Evolutionary conservation across 371 early-diverging fungal species (phyloP).

Genomic region (Apophysomyces variabilis): DNA sequence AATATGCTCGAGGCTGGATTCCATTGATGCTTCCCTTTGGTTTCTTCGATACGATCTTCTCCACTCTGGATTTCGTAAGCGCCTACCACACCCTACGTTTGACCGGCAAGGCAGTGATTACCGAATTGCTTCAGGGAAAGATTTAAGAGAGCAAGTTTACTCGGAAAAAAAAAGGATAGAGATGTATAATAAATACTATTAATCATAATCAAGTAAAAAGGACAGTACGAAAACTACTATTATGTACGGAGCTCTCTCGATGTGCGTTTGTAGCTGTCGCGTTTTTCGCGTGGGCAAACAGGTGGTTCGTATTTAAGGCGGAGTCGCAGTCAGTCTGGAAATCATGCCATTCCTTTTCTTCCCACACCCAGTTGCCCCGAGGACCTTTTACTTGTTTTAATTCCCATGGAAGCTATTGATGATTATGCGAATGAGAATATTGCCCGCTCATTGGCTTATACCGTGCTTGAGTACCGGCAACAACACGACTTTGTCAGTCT

Average conservation of each 20-base stretch:
- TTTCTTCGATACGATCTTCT: constrained; percentile 51
- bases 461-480: constrained; percentile 43
- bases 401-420: constrained; percentile 55
- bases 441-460: constrained; percentile 50
- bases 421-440: constrained; percentile 55
- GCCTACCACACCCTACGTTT: constrained; percentile 43
- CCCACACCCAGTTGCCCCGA: constrained; percentile 8
- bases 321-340: background rate
- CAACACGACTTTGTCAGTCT: constrained; percentile 34
- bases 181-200: background rate
- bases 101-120: constrained; percentile 31
- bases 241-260: no score
- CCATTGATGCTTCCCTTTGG: constrained; percentile 63
- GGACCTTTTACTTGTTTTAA: constrained; percentile 12
- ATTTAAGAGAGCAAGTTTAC: constrained; percentile 28
- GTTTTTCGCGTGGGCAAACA: no score
- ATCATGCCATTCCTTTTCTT: constrained; percentile 3
- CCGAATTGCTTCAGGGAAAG: constrained; percentile 48
- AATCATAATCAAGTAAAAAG: background rate
- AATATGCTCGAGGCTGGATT: constrained; percentile 62
- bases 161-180: background rate
- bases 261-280: no score
- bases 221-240: no score
- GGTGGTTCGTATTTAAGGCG: no score
- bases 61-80: constrained; percentile 48